These are phyloP conservation scores for Dioscorea alata DNA, from an alignment of 106 monocot species.

Conservation along the genomic window DNA sequence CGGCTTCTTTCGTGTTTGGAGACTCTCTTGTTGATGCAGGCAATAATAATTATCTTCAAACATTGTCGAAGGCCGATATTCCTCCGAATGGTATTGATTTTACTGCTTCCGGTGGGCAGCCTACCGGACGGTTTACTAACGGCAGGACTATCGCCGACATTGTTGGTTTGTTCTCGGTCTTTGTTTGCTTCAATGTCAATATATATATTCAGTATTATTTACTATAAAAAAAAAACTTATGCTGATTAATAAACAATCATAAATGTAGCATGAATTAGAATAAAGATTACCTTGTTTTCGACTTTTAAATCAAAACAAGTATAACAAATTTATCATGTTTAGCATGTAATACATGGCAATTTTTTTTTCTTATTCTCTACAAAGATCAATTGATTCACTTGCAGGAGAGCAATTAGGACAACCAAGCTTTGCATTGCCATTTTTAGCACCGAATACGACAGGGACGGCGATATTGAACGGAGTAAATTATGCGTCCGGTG, in stretches of 20 bases:
- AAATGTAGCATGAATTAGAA: no score
- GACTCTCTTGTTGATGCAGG: slow-evolving; percentile 91
- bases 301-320: no score
- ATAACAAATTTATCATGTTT: no score
- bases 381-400: background rate
- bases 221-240: no score
- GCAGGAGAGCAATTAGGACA: slow-evolving; percentile 30
- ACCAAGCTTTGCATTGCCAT: slow-evolving; percentile 38
- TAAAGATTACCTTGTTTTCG: no score
- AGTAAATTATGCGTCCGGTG: slow-evolving; percentile 88
- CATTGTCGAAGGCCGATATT: slow-evolving; percentile 79
- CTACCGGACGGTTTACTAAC: slow-evolving; percentile 82
- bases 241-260: no score
- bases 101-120: slow-evolving; percentile 55
- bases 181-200: no score
- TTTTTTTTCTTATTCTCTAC: no score
- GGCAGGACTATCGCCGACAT: slow-evolving; percentile 88
- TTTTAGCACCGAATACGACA: slow-evolving; percentile 61
- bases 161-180: slow-evolving; percentile 37
- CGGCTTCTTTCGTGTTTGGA: slow-evolving; percentile 76
- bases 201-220: no score
- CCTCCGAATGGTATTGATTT: slow-evolving; percentile 87
- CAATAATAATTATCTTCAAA: slow-evolving; percentile 72
- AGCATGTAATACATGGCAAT: no score
- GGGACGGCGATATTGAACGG: slow-evolving; percentile 57